Evolutionary conservation across 768 basidiomycete species (phyloP).

Genomic region (Auricularia cornea): DNA sequence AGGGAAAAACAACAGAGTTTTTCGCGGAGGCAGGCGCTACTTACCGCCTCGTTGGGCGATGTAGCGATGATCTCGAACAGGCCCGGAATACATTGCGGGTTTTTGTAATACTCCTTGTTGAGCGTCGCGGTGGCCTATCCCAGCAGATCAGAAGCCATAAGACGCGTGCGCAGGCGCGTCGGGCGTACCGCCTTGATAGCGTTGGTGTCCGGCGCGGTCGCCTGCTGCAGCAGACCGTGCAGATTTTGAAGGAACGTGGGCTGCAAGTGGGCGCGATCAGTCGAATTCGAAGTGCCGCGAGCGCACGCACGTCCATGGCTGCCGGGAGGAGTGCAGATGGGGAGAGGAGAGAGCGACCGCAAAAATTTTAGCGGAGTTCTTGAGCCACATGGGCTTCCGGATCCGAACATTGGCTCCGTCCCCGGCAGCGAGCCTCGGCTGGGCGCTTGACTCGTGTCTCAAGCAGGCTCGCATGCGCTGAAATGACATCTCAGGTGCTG

Average conservation of each 20-base stretch:
- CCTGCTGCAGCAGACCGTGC: constrained; percentile 78
- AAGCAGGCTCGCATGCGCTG: too few species aligned
- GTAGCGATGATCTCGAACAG: constrained; percentile 80
- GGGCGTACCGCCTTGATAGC: constrained; percentile 78
- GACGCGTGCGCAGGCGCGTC: constrained; percentile 6
- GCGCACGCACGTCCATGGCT: too few species aligned
- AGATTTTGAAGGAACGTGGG: constrained; percentile 62
- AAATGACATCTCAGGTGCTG: too few species aligned
- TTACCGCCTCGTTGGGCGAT: constrained; percentile 74
- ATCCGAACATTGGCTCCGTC: too few species aligned
- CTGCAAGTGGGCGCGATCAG: constrained; percentile 13
- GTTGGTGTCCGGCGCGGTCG: constrained; percentile 80
- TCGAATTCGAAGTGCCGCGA: too few species aligned
- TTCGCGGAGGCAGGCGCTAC: constrained; percentile 29
- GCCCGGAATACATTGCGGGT: constrained; percentile 81
- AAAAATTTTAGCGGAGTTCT: too few species aligned
- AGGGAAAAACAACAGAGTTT: too few species aligned
- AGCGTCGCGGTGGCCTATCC: constrained; percentile 80
- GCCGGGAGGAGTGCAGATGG: too few species aligned
- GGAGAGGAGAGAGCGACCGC: too few species aligned
- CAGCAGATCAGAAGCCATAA: constrained; percentile 7
- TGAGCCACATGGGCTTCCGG: too few species aligned
- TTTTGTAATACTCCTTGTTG: constrained; percentile 90
- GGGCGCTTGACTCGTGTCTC: too few species aligned
- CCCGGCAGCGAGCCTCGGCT: too few species aligned